phyloP scores from a whole-genome alignment of 495 filamentous ascomycete species.

The Penicillium paradoxum region DNA sequence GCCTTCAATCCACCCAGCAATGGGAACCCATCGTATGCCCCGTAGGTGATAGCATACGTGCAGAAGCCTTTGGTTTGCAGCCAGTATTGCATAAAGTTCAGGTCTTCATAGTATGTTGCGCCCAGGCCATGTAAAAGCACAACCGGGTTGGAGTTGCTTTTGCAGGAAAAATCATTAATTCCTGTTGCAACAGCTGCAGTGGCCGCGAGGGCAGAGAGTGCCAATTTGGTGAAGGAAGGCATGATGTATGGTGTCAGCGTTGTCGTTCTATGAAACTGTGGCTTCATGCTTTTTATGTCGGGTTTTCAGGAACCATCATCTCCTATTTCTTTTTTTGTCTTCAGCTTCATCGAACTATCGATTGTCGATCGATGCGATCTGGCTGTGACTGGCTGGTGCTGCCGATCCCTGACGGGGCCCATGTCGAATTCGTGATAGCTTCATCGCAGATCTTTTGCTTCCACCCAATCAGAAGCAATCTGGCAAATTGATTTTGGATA shows the following conservation, averaged over 20 bases:
- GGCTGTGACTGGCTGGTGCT: constrained; percentile 12
- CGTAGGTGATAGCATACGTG: constrained; percentile 50
- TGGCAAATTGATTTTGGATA: constrained; percentile 1
- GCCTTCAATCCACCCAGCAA: constrained; percentile 43
- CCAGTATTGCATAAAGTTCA: constrained; percentile 48
- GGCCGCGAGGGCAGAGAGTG: constrained; percentile 13
- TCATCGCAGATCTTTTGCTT: neutral
- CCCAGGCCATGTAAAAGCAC: constrained; percentile 51
- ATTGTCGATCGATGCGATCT: constrained; percentile 5
- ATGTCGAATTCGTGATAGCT: constrained; percentile 4
- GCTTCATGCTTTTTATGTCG: neutral
- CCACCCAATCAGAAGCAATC: neutral
- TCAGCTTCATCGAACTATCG: constrained; percentile 21
- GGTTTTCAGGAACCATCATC: neutral
- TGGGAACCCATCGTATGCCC: constrained; percentile 42
- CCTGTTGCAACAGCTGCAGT: constrained; percentile 17
- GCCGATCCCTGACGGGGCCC: neutral
- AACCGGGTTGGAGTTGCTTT: constrained; percentile 40
- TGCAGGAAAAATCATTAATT: constrained; percentile 41
- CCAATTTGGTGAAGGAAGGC: constrained; percentile 15
- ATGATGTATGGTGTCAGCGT: constrained; percentile 4
- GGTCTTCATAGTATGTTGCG: constrained; percentile 47
- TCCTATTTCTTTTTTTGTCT: constrained; percentile 5
- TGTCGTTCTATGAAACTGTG: neutral
- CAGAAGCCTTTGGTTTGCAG: constrained; percentile 48